A percentile compares a stretch with the other conserved stretches of the same genome.
These are phyloP conservation scores for Giardia muris DNA, from an alignment of 208 protist genomes.

Conservation along the genomic window DNA sequence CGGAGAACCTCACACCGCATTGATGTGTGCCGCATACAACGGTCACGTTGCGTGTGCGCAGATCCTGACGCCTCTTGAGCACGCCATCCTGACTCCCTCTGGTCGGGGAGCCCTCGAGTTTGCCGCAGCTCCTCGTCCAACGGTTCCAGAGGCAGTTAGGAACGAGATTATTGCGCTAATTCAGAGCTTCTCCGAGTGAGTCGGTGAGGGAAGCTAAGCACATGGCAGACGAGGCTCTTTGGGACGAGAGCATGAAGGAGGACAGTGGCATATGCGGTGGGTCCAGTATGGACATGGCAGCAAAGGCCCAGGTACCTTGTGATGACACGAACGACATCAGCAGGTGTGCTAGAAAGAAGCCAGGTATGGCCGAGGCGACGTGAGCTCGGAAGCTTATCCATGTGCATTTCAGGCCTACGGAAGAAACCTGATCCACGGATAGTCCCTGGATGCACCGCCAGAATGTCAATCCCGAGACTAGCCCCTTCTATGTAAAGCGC, in stretches of 20 bases:
- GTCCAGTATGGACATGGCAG: background rate
- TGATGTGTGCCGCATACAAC: background rate
- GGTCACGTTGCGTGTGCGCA: background rate
- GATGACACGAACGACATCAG: background rate
- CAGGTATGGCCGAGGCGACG: background rate
- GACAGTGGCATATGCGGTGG: background rate
- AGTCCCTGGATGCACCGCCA: background rate
- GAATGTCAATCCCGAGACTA: background rate
- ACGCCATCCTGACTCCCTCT: background rate
- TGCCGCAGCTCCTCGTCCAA: background rate
- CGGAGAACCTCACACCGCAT: background rate
- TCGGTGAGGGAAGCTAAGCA: too few species aligned
- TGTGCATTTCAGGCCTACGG: background rate
- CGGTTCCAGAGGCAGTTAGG: background rate
- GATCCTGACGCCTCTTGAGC: background rate
- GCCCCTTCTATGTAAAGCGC: background rate
- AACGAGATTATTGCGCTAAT: background rate
- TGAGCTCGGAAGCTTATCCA: background rate
- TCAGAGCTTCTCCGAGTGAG: background rate
- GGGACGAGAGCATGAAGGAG: background rate
- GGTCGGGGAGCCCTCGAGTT: background rate
- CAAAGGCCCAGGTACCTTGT: background rate
- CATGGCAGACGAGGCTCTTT: background rate
- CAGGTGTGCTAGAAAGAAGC: background rate
- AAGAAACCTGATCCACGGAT: background rate